Conservation (phyloP, 495 filamentous ascomycete genomes). For the Trichoderma erinaceum region DNA sequence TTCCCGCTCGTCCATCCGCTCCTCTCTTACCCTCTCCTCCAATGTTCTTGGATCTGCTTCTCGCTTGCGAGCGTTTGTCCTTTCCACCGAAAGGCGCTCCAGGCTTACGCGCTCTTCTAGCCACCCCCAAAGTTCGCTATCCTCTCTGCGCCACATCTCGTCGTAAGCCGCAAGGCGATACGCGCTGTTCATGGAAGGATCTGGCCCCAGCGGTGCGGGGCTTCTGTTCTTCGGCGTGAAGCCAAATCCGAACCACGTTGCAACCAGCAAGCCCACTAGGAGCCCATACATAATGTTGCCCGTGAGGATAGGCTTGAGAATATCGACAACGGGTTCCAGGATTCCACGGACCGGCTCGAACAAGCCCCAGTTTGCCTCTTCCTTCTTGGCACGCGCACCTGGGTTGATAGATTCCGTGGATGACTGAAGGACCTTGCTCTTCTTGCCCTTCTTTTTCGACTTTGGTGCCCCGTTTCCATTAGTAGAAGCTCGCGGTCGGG, state of each 20-base stretch:
- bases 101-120: constrained; percentile 81
- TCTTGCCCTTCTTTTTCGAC: constrained; percentile 52
- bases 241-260: constrained; percentile 50
- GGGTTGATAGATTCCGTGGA: constrained; percentile 39
- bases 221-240: constrained; percentile 30
- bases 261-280: constrained; percentile 52
- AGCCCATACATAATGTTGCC: constrained; percentile 61
- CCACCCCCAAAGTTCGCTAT: constrained; percentile 93
- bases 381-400: constrained; percentile 32
- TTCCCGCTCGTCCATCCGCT: constrained; percentile 72
- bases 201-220: constrained; percentile 29
- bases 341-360: constrained; percentile 69
- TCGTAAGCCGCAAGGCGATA: constrained; percentile 82
- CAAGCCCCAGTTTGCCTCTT: constrained; percentile 62
- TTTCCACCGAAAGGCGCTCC: constrained; percentile 51
- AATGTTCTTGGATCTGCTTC: constrained; percentile 42
- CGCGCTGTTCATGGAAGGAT: constrained; percentile 34
- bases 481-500: constrained; percentile 47
- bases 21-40: constrained; percentile 53
- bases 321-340: constrained; percentile 63
- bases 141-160: constrained; percentile 85
- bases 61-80: constrained; percentile 32
- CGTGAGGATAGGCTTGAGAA: constrained; percentile 62
- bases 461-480: constrained; percentile 38
- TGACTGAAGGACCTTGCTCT: constrained; percentile 42